phyloP scores from a whole-genome alignment of 1,284 basidiomycete species.

The Malassezia nana region DNA sequence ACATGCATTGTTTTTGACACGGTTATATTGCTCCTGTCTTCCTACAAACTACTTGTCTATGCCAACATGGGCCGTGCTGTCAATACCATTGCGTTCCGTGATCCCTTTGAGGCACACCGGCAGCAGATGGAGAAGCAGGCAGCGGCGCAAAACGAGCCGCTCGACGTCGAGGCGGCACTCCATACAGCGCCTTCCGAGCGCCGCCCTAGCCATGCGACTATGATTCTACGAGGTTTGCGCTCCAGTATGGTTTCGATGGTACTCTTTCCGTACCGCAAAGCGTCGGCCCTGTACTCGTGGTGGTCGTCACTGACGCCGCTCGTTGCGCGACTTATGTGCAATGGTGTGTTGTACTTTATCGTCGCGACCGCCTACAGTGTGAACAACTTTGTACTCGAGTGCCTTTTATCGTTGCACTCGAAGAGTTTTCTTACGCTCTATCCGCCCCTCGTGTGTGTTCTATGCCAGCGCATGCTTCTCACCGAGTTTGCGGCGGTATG shows the following conservation, averaged over 20 bases:
- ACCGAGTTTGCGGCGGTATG: constrained; percentile 26
- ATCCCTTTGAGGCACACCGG: constrained; percentile 11
- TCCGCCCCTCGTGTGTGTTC: constrained; percentile 28
- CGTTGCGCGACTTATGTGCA: constrained; percentile 23
- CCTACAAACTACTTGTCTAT: constrained; percentile 20
- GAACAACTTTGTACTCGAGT: constrained; percentile 26
- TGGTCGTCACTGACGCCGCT: constrained; percentile 24
- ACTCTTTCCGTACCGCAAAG: constrained; percentile 1
- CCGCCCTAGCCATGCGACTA: background rate
- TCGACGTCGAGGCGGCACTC: background rate
- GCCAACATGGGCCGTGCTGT: constrained; percentile 12
- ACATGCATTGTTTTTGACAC: constrained; percentile 26
- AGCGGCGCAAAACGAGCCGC: background rate
- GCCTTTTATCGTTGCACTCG: constrained; percentile 17
- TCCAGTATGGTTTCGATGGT: background rate
- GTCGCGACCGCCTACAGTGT: constrained; percentile 29
- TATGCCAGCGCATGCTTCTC: constrained; percentile 29
- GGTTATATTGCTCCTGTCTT: constrained; percentile 22
- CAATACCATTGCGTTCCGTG: constrained; percentile 1
- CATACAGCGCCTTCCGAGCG: background rate
- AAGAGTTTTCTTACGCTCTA: constrained; percentile 28
- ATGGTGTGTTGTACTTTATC: constrained; percentile 28
- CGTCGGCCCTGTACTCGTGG: constrained; percentile 1
- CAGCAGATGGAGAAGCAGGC: background rate
- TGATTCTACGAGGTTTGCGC: background rate